A percentile compares a stretch with the other conserved stretches of the same genome.
Conservation (phyloP, 257 asterid species). For the Primulina tabacum region DNA sequence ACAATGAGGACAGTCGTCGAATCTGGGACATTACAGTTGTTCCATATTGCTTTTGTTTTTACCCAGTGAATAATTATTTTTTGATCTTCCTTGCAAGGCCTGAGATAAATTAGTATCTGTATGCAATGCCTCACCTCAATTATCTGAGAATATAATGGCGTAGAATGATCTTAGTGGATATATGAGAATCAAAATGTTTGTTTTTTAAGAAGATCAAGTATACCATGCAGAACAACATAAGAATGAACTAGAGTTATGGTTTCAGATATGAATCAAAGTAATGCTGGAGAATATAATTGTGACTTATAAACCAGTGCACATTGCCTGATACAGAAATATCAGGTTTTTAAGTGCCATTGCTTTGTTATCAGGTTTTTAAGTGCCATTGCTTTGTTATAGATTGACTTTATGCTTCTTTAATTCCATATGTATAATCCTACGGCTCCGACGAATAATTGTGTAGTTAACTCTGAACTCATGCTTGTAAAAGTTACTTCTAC, state of each 20-base stretch:
- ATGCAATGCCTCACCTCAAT: slow-evolving; percentile 4
- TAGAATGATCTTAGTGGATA: background rate
- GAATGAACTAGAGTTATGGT: background rate
- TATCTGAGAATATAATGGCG: background rate
- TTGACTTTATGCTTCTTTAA: background rate
- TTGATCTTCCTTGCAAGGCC: too few species aligned
- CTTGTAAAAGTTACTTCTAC: background rate
- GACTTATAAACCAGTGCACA: background rate
- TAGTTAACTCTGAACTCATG: slow-evolving; percentile 13
- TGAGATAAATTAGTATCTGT: too few species aligned
- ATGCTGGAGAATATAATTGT: background rate
- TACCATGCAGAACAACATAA: background rate
- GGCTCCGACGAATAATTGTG: slow-evolving; percentile 18
- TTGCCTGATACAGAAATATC: background rate
- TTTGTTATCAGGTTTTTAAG: slow-evolving; percentile 4
- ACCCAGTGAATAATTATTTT: too few species aligned
- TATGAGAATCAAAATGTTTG: too few species aligned
- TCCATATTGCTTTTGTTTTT: background rate
- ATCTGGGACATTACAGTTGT: too few species aligned
- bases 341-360: slow-evolving; percentile 1
- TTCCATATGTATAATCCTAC: slow-evolving; percentile 11
- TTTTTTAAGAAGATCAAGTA: too few species aligned
- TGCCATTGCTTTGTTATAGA: slow-evolving; percentile 8
- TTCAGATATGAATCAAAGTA: too few species aligned
- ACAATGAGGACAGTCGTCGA: too few species aligned